phyloP scores from a whole-genome alignment of 225 moss, liverwort and hornwort species.

The Physcomitrium patens region DNA sequence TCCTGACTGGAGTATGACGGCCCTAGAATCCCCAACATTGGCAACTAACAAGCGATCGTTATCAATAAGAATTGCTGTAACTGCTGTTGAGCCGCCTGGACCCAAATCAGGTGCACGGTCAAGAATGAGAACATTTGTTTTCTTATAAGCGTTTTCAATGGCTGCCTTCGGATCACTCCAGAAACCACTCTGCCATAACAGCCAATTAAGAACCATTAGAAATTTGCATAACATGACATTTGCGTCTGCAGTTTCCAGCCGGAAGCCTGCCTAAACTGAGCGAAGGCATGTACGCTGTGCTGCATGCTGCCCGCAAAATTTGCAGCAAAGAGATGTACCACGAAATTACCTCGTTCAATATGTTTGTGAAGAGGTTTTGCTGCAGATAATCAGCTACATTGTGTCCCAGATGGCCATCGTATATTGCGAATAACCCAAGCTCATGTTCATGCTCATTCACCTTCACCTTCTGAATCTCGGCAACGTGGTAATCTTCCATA shows the following conservation, averaged over 20 bases:
- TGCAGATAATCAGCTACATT: slow-evolving; percentile 81
- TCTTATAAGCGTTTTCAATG: slow-evolving; percentile 79
- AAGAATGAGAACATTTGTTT: slow-evolving; percentile 75
- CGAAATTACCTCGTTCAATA: slow-evolving; percentile 70
- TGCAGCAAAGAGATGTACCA: background rate
- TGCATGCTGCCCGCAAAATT: background rate
- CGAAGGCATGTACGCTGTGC: background rate
- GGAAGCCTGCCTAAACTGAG: background rate
- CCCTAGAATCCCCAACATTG: slow-evolving; percentile 98
- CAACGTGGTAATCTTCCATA: slow-evolving; percentile 91
- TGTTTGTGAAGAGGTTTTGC: slow-evolving; percentile 82
- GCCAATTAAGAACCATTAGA: slow-evolving; percentile 16
- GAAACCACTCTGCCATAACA: slow-evolving; percentile 66
- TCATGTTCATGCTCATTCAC: no score
- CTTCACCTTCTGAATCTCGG: slow-evolving; percentile 71
- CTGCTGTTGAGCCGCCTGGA: slow-evolving; percentile 95
- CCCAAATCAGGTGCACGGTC: slow-evolving; percentile 81
- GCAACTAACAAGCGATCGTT: slow-evolving; percentile 66
- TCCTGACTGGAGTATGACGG: slow-evolving; percentile 73
- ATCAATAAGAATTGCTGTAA: slow-evolving; percentile 93
- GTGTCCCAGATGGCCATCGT: slow-evolving; percentile 96
- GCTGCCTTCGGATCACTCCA: slow-evolving; percentile 76
- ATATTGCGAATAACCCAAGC: slow-evolving; percentile 93
- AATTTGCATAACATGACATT: background rate
- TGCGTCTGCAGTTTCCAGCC: background rate